Evolutionary conservation across 306 rosid genomes (phyloP), one percentile per base, ranked within the genome.

Genomic region (Rosa lucieae): DNA sequence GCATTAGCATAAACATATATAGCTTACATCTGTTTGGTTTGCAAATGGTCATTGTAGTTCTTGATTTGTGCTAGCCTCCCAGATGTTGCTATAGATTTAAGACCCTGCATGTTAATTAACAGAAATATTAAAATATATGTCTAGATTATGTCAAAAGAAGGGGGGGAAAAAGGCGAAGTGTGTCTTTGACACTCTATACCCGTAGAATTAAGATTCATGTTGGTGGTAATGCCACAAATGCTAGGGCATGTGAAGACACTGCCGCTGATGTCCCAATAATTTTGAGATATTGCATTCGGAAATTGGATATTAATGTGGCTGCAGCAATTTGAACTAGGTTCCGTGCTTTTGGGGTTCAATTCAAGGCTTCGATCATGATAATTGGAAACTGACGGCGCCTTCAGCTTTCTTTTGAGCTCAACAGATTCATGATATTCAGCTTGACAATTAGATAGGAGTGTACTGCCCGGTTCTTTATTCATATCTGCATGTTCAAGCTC

Each of bases 211-310:
- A 74, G 52, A 75, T 75, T 80, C 78, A 59, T 81, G 72, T 76
- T 72, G 72, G 48, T 18, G 81, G 80, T 67, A 42, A 71, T 51
- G 66, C 82, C 67, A 81, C 75, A 81, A 73, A 76, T 53, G 44
- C 79, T 82, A 59, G 87, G 78, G 68, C 82, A 74, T 44, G 78
- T 35, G 62, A 67, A 74, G 53, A 83, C 69, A 39, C 77, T 49
- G 46, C 81, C 63, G 44, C 81, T 88, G 70, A 79, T 78, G 70
- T 89, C 94, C 98, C 94, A 94, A 86, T 89, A 94, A 86, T 89
- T 88, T 44, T 83, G 90, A 73, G 90, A 77, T 39, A 8, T 20
- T 35, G 81, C 81, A 87, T 84, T 94, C 6, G 96, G 77, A 80
- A 84, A 88, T 58, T 85, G 79, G 72, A 71, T 70, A 70, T 70